Evolutionary conservation across 2,329 filamentous ascomycete genomes (phyloP).

Genomic region (Paecilomyces variotii): DNA sequence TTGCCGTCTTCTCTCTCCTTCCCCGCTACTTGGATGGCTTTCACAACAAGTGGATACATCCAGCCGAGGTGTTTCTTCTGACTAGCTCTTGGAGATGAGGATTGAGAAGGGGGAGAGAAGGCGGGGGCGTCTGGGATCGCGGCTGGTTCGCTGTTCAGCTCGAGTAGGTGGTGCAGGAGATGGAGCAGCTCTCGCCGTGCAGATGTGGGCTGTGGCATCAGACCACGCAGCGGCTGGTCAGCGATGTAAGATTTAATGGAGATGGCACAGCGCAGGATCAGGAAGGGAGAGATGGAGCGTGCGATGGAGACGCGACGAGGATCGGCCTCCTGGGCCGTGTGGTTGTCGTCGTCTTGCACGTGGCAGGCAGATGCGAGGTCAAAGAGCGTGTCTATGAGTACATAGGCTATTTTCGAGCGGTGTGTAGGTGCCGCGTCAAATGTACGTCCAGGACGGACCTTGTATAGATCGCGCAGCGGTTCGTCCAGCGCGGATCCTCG

Average conservation of each 20-base stretch:
- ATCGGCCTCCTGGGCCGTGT: constrained; percentile 1
- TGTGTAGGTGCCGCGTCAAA: constrained; percentile 56
- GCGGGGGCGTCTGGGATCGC: constrained; percentile 51
- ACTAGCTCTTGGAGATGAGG: neutral
- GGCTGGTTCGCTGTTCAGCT: constrained; percentile 59
- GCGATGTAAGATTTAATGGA: constrained; percentile 78
- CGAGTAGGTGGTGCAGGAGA: constrained; percentile 58
- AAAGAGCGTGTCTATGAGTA: constrained; percentile 73
- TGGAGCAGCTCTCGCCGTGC: constrained; percentile 73
- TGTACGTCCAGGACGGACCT: constrained; percentile 63
- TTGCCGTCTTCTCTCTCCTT: constrained; percentile 31
- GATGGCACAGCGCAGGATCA: constrained; percentile 73
- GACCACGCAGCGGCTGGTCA: constrained; percentile 81
- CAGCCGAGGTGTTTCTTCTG: constrained; percentile 67
- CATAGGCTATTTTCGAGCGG: constrained; percentile 67
- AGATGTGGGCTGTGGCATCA: constrained; percentile 77
- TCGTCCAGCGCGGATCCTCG: constrained; percentile 33
- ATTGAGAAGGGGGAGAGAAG: constrained; percentile 7
- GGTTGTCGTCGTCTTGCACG: neutral
- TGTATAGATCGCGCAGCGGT: constrained; percentile 56
- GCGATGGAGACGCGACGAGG: constrained; percentile 55
- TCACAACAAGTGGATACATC: constrained; percentile 63
- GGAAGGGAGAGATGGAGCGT: constrained; percentile 66
- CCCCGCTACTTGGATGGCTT: constrained; percentile 29
- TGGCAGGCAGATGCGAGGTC: constrained; percentile 50